Evolutionary conservation across 495 filamentous ascomycete species (phyloP), one percentile per base, ranked within the genome.

Genomic region (Cryomyces antarcticus): DNA sequence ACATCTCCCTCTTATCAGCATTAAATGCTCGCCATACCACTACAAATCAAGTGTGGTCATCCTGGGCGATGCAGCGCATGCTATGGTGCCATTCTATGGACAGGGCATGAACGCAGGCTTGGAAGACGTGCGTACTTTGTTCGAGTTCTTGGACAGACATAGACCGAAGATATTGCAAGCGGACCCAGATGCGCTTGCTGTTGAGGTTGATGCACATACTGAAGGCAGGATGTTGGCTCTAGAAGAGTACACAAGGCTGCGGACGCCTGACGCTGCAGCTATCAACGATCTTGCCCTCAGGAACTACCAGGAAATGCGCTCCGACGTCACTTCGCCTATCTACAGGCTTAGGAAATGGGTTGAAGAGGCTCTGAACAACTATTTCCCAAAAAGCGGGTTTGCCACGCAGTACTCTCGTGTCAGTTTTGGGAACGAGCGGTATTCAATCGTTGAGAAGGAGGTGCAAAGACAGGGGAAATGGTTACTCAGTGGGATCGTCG

Each of bases 221-320:
- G 64, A 75, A 13, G 58, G 61, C 29, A 61, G 68, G 28, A 65
- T 59, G 6, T 54, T 59, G 7, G 88, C 86, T 0, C 67, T 97
- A 37, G 61, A 68, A 11, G 75, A 72, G 38, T 97, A 95, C 61
- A 78, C 77, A 1, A 59, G 65, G 0, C 66, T 80, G 35, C 75
- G 89, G 10, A 68, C 71, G 0, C 66, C 70, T 0, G 92, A 97
- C 53, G 80, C 85, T 0, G 72, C 84, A 45, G 76, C 84, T 1
- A 95, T 97, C 62, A 93, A 93, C 48, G 83, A 94, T 49, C 69
- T 97, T 3, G 89, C 92, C 0, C 69, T 89, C 34, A 69, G 78
- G 30, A 97, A 97, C 52, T 96, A 94, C 57, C 62, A 79, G 43
- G 89, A 97, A 64, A 96, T 97, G 89, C 71, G 84, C 4, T 67